Conservation (phyloP, 129 eudicot species). For the Glebionis coronaria region DNA sequence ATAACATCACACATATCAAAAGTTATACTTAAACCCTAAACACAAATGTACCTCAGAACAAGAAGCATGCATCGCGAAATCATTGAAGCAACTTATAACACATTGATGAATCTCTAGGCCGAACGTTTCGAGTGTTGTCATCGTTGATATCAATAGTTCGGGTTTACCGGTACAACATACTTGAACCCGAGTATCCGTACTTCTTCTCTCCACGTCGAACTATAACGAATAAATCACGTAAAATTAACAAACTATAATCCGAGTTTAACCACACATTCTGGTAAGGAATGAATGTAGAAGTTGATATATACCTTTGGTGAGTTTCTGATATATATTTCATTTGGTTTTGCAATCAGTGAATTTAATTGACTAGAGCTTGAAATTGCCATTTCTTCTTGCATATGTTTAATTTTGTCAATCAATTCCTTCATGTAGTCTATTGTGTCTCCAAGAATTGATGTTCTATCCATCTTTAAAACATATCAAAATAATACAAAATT, state of each 20-base stretch:
- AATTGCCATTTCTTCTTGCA: slow-evolving; percentile 47
- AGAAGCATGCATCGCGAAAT: slow-evolving; percentile 70
- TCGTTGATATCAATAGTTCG: slow-evolving; percentile 65
- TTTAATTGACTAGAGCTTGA: slow-evolving; percentile 19
- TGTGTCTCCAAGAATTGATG: slow-evolving; percentile 88
- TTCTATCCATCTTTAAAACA: slow-evolving; percentile 75
- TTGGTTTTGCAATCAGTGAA: slow-evolving; percentile 44
- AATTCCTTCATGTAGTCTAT: slow-evolving; percentile 92
- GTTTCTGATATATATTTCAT: slow-evolving; percentile 51
- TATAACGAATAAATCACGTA: too few relatives aligned
- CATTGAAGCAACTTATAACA: slow-evolving; percentile 86
- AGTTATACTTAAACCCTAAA: background rate
- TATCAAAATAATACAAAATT: too few relatives aligned
- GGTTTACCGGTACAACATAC: slow-evolving; percentile 73
- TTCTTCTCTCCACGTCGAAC: slow-evolving; percentile 85
- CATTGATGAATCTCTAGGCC: slow-evolving; percentile 82
- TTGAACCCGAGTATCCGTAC: slow-evolving; percentile 48
- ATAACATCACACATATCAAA: too few relatives aligned
- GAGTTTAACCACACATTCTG: background rate
- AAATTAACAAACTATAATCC: background rate
- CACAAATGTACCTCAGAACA: slow-evolving; percentile 87
- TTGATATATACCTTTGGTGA: slow-evolving; percentile 66
- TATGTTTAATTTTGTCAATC: slow-evolving; percentile 46
- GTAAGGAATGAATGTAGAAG: background rate
- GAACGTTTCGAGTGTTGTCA: slow-evolving; percentile 62